Evolutionary conservation across 768 basidiomycete species (phyloP).

Genomic region (Boletus fagicola): DNA sequence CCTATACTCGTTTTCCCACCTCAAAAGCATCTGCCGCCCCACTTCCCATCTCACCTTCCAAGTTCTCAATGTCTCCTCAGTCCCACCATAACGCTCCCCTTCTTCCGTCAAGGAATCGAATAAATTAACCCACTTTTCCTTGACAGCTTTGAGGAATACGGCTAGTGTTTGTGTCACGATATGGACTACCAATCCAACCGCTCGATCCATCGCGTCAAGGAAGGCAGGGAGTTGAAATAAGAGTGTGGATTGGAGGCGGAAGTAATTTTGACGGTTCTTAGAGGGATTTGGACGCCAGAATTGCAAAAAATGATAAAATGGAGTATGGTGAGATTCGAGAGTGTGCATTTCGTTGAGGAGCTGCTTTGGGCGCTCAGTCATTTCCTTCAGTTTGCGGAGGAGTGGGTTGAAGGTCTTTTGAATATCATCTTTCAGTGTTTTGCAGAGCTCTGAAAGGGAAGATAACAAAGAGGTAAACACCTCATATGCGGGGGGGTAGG

Average conservation of each 20-base stretch:
- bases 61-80: slow-evolving; percentile 59
- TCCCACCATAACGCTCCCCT: slow-evolving; percentile 59
- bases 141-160: slow-evolving; percentile 40
- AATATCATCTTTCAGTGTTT: slow-evolving; percentile 48
- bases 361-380: slow-evolving; percentile 54
- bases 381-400: slow-evolving; percentile 52
- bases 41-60: slow-evolving; percentile 59
- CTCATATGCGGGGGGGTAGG: slow-evolving; percentile 44
- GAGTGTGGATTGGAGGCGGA: slow-evolving; percentile 66
- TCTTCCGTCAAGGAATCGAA: slow-evolving; percentile 36
- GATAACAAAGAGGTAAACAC: slow-evolving; percentile 57
- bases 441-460: slow-evolving; percentile 30
- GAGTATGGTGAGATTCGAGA: slow-evolving; percentile 61
- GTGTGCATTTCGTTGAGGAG: slow-evolving; percentile 66
- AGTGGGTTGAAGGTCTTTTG: slow-evolving; percentile 50
- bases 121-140: slow-evolving; percentile 50
- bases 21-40: not conserved
- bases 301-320: slow-evolving; percentile 41
- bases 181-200: slow-evolving; percentile 46
- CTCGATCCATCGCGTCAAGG: slow-evolving; percentile 46
- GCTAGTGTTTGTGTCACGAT: slow-evolving; percentile 42
- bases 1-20: not conserved
- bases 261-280: slow-evolving; percentile 43
- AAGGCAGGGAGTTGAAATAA: slow-evolving; percentile 65
- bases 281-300: slow-evolving; percentile 46